phyloP scores from a whole-genome alignment of 345 rosid genomes.

The Gossypium thurberi region DNA sequence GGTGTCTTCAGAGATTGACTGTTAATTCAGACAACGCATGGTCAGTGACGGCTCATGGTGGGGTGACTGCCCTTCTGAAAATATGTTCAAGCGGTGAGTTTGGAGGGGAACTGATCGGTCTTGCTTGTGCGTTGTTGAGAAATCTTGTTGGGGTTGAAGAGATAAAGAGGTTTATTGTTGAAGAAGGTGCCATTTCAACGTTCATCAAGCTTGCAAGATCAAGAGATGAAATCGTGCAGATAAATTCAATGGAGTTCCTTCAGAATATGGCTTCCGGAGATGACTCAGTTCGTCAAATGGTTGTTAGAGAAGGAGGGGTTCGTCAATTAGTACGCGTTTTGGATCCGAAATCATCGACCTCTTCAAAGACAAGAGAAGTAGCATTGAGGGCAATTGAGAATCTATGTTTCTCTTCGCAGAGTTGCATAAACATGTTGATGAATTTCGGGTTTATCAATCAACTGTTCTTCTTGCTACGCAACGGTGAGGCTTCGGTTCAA shows the following conservation, averaged over 20 bases:
- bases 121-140: slow-evolving; percentile 65
- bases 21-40: slow-evolving; percentile 85
- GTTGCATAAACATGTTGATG: slow-evolving; percentile 34
- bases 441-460: slow-evolving; percentile 60
- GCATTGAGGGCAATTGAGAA: slow-evolving; percentile 64
- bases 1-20: slow-evolving; percentile 60
- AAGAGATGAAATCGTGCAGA: slow-evolving; percentile 61
- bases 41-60: slow-evolving; percentile 93
- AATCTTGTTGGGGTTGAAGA: slow-evolving; percentile 83
- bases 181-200: slow-evolving; percentile 55
- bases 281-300: slow-evolving; percentile 42
- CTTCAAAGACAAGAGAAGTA: slow-evolving; percentile 61
- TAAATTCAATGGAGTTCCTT: slow-evolving; percentile 63
- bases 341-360: slow-evolving; percentile 41
- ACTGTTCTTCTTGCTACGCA: slow-evolving; percentile 44
- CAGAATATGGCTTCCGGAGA: slow-evolving; percentile 58
- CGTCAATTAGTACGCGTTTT: slow-evolving; percentile 46
- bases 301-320: slow-evolving; percentile 65
- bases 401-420: slow-evolving; percentile 53
- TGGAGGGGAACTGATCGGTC: slow-evolving; percentile 40
- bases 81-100: slow-evolving; percentile 41
- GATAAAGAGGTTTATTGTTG: slow-evolving; percentile 74
- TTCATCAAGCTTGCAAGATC: slow-evolving; percentile 67
- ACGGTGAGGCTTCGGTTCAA: slow-evolving; percentile 69
- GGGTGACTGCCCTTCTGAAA: slow-evolving; percentile 72